Evolutionary conservation across 768 basidiomycete species (phyloP).

Genomic region (Cyathus striatus): DNA sequence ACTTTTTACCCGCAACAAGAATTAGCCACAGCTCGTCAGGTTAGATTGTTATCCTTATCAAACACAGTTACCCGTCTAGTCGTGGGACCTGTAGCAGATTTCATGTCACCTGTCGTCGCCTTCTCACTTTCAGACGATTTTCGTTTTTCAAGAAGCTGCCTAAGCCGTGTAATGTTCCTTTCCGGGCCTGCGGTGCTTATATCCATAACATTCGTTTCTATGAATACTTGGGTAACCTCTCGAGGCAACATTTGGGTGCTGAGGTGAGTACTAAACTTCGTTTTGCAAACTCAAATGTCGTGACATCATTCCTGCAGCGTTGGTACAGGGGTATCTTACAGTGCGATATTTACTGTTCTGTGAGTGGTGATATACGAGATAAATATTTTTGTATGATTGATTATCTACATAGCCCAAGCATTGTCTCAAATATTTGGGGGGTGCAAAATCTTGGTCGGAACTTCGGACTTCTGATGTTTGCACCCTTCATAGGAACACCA

Average conservation of each 20-base stretch:
- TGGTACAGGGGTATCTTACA: constrained; percentile 66
- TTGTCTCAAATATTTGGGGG: constrained; percentile 73
- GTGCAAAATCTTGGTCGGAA: constrained; percentile 66
- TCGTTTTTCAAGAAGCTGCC: constrained; percentile 40
- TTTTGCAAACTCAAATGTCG: too few relatives aligned
- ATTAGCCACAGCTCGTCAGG: constrained; percentile 53
- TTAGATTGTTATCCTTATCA: constrained; percentile 61
- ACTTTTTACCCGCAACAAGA: constrained; percentile 25
- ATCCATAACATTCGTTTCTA: constrained; percentile 49
- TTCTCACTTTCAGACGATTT: constrained; percentile 30
- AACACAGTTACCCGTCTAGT: constrained; percentile 70
- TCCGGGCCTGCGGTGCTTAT: constrained; percentile 43
- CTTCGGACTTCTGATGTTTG: constrained; percentile 69
- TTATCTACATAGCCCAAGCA: constrained; percentile 50
- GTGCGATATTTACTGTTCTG: constrained; percentile 66
- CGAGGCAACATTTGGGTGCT: constrained; percentile 62
- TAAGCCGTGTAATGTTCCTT: constrained; percentile 64
- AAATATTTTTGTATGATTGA: constrained; percentile 2
- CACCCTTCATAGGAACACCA: constrained; percentile 72
- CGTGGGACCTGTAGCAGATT: constrained; percentile 67
- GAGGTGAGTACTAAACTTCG: constrained; percentile 45
- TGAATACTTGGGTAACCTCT: constrained; percentile 39
- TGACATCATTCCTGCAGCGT: constrained; percentile 32
- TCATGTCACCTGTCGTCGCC: constrained; percentile 57
- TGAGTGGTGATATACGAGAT: constrained; percentile 28